Conservation (phyloP, 1,284 basidiomycete genomes). For the Grifola frondosa region DNA sequence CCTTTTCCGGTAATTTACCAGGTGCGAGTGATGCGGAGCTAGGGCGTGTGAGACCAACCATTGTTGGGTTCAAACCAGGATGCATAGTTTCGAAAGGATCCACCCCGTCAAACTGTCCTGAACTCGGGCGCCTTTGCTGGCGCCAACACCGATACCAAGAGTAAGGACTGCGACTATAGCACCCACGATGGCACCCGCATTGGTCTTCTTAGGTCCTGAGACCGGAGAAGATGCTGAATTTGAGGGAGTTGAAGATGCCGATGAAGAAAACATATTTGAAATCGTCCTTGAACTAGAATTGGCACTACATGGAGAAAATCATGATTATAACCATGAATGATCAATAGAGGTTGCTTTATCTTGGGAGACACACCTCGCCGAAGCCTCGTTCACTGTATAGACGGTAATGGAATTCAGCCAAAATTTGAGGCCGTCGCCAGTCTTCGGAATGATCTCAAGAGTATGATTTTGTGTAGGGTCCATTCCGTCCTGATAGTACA, state of each 20-base stretch:
- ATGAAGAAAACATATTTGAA: too few relatives aligned
- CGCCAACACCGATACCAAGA: slow-evolving; percentile 6
- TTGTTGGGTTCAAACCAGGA: too few relatives aligned
- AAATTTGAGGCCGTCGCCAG: slow-evolving; percentile 16
- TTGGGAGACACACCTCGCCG: too few relatives aligned
- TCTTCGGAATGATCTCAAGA: slow-evolving; percentile 29
- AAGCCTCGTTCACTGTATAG: slow-evolving; percentile 10
- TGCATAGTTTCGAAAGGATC: too few relatives aligned
- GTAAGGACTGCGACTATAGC: slow-evolving; percentile 10
- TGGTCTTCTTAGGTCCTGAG: slow-evolving; percentile 3
- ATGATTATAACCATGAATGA: background rate
- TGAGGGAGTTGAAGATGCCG: background rate
- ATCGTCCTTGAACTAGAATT: background rate
- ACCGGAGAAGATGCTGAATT: background rate
- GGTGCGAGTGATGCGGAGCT: too few relatives aligned
- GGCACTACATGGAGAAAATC: background rate
- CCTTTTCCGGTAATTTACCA: too few relatives aligned
- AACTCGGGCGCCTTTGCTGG: too few relatives aligned
- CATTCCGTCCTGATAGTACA: slow-evolving; percentile 35
- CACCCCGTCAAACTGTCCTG: too few relatives aligned
- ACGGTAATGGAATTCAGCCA: slow-evolving; percentile 23
- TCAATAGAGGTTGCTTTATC: background rate
- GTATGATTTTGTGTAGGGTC: slow-evolving; percentile 30
- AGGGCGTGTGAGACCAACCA: too few relatives aligned
- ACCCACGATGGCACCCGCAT: slow-evolving; percentile 12